phyloP scores from a whole-genome alignment of 108 stramenopile genomes.

The Cyclotella distinguenda region DNA sequence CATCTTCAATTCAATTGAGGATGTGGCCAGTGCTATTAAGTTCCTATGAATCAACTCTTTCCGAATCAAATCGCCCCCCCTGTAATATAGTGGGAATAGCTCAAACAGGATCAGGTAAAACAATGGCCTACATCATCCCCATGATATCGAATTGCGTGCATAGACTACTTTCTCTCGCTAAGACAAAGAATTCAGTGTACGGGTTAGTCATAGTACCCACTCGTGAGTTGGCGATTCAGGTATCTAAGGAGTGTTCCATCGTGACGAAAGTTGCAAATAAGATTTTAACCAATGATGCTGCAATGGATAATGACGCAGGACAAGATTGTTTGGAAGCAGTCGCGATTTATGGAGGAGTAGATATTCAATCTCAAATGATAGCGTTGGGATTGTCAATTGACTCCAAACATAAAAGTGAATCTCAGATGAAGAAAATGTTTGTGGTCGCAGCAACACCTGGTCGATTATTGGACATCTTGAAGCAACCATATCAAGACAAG shows the following conservation, averaged over 20 bases:
- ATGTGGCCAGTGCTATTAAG: slow-evolving; percentile 61
- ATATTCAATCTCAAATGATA: slow-evolving; percentile 44
- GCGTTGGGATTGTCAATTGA: slow-evolving; percentile 1
- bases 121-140: slow-evolving; percentile 62
- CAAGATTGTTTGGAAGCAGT: slow-evolving; percentile 18
- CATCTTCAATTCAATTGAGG: slow-evolving; percentile 58
- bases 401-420: background rate
- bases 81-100: slow-evolving; percentile 63
- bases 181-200: slow-evolving; percentile 2
- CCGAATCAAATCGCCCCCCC: background rate
- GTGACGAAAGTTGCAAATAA: slow-evolving; percentile 46
- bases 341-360: slow-evolving; percentile 63
- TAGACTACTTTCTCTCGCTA: slow-evolving; percentile 6
- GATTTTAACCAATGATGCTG: slow-evolving; percentile 8
- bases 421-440: background rate
- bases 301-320: background rate
- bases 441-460: slow-evolving; percentile 65
- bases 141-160: slow-evolving; percentile 25
- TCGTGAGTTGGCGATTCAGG: slow-evolving; percentile 67
- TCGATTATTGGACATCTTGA: slow-evolving; percentile 62
- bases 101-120: slow-evolving; percentile 68
- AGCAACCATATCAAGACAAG: background rate
- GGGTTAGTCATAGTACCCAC: slow-evolving; percentile 73
- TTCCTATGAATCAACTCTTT: slow-evolving; percentile 2
- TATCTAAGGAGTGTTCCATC: slow-evolving; percentile 41